Conservation (phyloP, 441 rosid species). For the Adansonia grandidieri region DNA sequence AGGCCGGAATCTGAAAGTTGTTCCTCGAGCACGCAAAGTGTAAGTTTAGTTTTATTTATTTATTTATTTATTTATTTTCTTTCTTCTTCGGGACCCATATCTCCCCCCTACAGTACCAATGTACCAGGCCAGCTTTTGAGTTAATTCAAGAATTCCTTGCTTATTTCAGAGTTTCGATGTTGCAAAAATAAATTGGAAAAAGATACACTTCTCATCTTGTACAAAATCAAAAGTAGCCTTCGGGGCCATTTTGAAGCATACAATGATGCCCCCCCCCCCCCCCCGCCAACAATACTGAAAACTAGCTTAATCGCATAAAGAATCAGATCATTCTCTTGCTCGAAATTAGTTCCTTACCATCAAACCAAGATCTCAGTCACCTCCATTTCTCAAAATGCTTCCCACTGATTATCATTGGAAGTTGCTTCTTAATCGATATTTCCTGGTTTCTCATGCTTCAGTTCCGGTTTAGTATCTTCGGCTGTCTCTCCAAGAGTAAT, state of each 20-base stretch:
- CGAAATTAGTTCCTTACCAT: constrained; percentile 33
- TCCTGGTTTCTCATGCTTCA: constrained; percentile 26
- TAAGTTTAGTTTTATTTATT: no score
- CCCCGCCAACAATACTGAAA: not conserved
- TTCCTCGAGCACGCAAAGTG: no score
- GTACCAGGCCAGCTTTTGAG: not conserved
- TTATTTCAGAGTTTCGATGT: not conserved
- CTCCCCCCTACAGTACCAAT: no score
- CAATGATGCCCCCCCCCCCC: not conserved
- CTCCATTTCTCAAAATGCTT: constrained; percentile 1
- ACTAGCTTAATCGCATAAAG: constrained; percentile 24
- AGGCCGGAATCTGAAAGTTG: no score
- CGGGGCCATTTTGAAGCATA: not conserved
- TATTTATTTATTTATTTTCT: no score
- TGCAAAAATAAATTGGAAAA: not conserved
- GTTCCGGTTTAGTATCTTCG: constrained; percentile 34
- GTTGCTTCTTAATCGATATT: not conserved
- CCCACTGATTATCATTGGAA: not conserved
- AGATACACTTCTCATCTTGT: not conserved
- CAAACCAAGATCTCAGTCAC: not conserved
- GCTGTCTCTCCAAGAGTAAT: constrained; percentile 72
- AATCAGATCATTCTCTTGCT: constrained; percentile 14
- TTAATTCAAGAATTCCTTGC: not conserved
- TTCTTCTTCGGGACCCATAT: no score
- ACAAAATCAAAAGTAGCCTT: constrained; percentile 6